These are phyloP conservation scores for Plasmopara viticola DNA, from an alignment of 352 stramenopile genomes.

Conservation along the genomic window DNA sequence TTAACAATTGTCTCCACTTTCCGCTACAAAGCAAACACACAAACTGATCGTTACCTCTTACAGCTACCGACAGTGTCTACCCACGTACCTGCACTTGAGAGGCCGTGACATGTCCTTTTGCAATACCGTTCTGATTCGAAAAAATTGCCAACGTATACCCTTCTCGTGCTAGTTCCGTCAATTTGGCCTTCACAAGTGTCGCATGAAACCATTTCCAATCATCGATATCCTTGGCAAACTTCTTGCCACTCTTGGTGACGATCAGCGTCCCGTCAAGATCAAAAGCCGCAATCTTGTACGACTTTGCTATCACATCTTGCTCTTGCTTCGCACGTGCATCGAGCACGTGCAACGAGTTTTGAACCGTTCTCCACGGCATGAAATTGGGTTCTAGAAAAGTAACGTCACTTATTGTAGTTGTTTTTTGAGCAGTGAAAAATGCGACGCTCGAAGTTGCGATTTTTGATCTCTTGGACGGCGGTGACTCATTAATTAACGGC, in stretches of 20 bases:
- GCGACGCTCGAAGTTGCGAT: background rate
- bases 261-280: conserved; percentile 82
- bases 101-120: conserved; percentile 60
- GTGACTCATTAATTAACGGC: background rate
- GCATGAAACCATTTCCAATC: conserved; percentile 81
- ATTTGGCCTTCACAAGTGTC: conserved; percentile 40
- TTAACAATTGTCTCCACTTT: conserved; percentile 64
- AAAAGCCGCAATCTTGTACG: conserved; percentile 64
- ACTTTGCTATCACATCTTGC: conserved; percentile 1
- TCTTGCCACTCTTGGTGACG: conserved; percentile 79
- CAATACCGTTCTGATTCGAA: conserved; percentile 83
- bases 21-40: conserved; percentile 23
- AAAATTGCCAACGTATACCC: conserved; percentile 64
- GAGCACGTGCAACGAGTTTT: conserved; percentile 40
- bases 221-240: conserved; percentile 50
- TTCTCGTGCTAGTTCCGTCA: conserved; percentile 36
- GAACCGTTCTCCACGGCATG: conserved; percentile 37
- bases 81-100: conserved; percentile 48
- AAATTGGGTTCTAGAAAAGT: conserved; percentile 24
- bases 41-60: conserved; percentile 1
- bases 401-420: background rate
- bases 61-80: background rate
- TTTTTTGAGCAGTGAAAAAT: conserved; percentile 6
- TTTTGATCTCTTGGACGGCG: conserved; percentile 21
- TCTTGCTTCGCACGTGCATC: conserved; percentile 31